These are phyloP conservation scores for Neoboletus brunneissimus DNA, from an alignment of 768 basidiomycete genomes.

Conservation along the genomic window DNA sequence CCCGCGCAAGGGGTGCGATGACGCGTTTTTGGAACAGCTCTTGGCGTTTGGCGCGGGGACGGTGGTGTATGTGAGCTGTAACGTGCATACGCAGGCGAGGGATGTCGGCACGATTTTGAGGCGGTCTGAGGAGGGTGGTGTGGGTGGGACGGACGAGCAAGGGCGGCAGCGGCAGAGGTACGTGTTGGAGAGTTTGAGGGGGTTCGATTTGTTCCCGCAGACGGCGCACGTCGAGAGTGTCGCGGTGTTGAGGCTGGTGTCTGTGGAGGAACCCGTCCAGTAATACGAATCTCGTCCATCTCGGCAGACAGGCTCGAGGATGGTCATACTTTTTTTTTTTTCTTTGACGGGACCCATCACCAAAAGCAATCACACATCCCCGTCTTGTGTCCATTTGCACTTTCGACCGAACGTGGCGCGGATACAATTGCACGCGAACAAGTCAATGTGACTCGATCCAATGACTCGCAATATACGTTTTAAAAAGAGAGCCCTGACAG, in stretches of 20 bases:
- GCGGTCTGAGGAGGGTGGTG: constrained; percentile 40
- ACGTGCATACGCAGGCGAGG: constrained; percentile 89
- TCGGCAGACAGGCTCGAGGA: neutral
- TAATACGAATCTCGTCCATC: too few relatives aligned
- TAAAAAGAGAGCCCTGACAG: neutral
- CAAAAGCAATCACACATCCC: too few relatives aligned
- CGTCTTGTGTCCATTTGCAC: neutral
- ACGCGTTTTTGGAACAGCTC: constrained; percentile 72
- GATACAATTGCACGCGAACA: neutral
- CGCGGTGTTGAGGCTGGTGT: constrained; percentile 56
- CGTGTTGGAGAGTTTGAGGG: constrained; percentile 76
- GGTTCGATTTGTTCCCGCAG: constrained; percentile 95
- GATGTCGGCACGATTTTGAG: constrained; percentile 74
- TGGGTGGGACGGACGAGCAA: constrained; percentile 31
- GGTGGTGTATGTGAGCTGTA: constrained; percentile 91
- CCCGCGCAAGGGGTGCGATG: constrained; percentile 92
- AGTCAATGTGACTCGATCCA: too few relatives aligned
- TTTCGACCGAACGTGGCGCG: too few relatives aligned
- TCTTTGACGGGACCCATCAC: too few relatives aligned
- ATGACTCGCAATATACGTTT: neutral
- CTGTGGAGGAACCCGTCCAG: neutral
- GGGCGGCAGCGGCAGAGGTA: constrained; percentile 46
- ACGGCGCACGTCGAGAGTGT: constrained; percentile 91
- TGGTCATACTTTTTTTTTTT: too few relatives aligned
- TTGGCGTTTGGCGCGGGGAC: constrained; percentile 61